Conservation (phyloP, 306 rosid genomes). For the Lagenaria siceraria region DNA sequence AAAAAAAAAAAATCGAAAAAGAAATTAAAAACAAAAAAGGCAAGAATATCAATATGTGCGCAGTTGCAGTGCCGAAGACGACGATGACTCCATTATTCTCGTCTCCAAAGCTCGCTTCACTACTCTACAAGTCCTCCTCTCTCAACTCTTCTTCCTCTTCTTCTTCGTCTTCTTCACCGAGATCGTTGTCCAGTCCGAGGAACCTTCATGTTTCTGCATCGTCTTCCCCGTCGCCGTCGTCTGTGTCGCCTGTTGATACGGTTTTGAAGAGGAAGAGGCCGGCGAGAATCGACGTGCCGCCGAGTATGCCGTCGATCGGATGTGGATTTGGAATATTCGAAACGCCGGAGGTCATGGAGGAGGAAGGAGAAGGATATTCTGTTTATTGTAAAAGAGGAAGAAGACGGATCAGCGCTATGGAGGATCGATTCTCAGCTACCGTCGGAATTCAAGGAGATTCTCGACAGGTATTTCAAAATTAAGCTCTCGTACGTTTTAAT, state of each 20-base stretch:
- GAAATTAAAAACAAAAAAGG: background rate
- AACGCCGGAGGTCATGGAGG: slow-evolving; percentile 26
- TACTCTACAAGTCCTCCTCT: slow-evolving; percentile 15
- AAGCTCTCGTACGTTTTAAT: background rate
- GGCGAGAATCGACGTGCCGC: slow-evolving; percentile 21
- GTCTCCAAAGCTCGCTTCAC: slow-evolving; percentile 20
- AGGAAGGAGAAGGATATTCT: slow-evolving; percentile 32
- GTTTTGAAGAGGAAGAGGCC: slow-evolving; percentile 40
- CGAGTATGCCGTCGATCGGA: background rate
- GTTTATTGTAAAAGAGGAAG: slow-evolving; percentile 44
- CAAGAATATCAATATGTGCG: slow-evolving; percentile 16
- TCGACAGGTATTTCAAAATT: slow-evolving; percentile 19
- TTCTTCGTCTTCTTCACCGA: slow-evolving; percentile 20
- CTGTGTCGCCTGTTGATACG: background rate
- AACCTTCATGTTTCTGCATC: slow-evolving; percentile 15
- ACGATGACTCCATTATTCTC: slow-evolving; percentile 25
- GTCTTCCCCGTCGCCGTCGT: background rate
- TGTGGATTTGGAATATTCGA: slow-evolving; percentile 10
- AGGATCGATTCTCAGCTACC: slow-evolving; percentile 40
- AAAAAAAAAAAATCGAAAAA: too few relatives aligned
- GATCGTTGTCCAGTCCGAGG: slow-evolving; percentile 2
- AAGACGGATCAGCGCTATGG: slow-evolving; percentile 13
- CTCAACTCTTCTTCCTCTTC: background rate
- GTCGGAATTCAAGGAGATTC: slow-evolving; percentile 25
- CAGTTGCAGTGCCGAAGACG: slow-evolving; percentile 12